phyloP scores from a whole-genome alignment of 2,329 filamentous ascomycete species.

The Chalara sp. region DNA sequence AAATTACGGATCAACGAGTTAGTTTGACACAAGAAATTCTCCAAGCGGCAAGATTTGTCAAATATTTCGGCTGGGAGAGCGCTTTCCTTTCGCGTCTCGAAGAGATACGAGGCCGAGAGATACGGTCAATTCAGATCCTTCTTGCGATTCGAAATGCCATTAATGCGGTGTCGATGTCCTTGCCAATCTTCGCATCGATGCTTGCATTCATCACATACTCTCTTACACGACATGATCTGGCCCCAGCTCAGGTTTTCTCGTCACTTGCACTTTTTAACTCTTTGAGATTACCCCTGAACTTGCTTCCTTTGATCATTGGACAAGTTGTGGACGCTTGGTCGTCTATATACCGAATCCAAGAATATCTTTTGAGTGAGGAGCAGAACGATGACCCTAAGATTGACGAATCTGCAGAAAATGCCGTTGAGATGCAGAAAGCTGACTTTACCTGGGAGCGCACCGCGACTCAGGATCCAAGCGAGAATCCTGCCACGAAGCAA shows the following conservation, averaged over 20 bases:
- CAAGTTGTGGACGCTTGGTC: conserved; percentile 86
- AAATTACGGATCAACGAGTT: conserved; percentile 87
- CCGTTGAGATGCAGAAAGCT: conserved; percentile 65
- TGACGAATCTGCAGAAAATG: conserved; percentile 52
- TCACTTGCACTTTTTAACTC: conserved; percentile 92
- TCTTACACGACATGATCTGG: conserved; percentile 57
- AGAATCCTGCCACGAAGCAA: conserved; percentile 48
- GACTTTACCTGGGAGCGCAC: conserved; percentile 84
- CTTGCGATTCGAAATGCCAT: conserved; percentile 65
- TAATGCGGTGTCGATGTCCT: conserved; percentile 53
- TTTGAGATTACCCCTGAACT: conserved; percentile 80
- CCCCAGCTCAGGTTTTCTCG: conserved; percentile 79
- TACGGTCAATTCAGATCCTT: conserved; percentile 75
- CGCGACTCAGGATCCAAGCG: conserved; percentile 46
- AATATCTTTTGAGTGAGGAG: conserved; percentile 84
- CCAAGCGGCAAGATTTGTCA: conserved; percentile 87
- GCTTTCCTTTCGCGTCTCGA: conserved; percentile 74
- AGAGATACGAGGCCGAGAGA: conserved; percentile 68
- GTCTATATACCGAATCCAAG: conserved; percentile 77
- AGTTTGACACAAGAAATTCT: conserved; percentile 89
- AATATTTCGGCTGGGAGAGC: conserved; percentile 93
- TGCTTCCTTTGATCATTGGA: conserved; percentile 81
- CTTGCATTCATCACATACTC: conserved; percentile 82
- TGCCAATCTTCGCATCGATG: conserved; percentile 90
- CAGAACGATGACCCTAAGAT: conserved; percentile 60